A percentile compares a stretch with the other conserved stretches of the same genome.
Conservation (phyloP, 208 protist genomes). For the Trypanosoma avium region DNA sequence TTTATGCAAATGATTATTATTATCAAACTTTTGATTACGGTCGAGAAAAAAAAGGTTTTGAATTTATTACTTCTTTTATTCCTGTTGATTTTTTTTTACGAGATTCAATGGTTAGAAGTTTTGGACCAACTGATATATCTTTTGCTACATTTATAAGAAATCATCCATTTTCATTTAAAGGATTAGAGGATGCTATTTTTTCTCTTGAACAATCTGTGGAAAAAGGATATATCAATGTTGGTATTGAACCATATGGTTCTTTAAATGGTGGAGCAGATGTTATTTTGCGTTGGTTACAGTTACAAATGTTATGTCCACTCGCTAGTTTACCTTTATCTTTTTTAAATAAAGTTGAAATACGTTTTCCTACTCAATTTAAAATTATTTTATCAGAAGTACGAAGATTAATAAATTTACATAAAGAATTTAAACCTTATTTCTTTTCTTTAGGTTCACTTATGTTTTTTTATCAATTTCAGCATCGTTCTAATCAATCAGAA, state of each 20-base stretch:
- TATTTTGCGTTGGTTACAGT: neutral
- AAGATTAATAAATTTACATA: neutral
- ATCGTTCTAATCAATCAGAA: neutral
- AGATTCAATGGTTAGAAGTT: neutral
- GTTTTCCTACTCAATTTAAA: neutral
- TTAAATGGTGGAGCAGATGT: neutral
- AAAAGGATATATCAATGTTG: slow-evolving; percentile 6
- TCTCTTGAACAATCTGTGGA: neutral
- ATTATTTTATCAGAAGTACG: neutral
- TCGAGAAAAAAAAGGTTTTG: slow-evolving; percentile 6
- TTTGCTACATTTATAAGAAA: slow-evolving; percentile 1
- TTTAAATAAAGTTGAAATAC: neutral
- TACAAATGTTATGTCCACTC: neutral
- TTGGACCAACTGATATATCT: slow-evolving; percentile 1
- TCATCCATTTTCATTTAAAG: neutral
- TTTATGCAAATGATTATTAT: neutral
- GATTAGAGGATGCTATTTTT: neutral
- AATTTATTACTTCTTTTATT: slow-evolving; percentile 1
- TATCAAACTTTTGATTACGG: slow-evolving; percentile 6
- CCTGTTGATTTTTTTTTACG: neutral
- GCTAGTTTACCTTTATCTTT: neutral
- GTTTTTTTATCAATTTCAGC: neutral
- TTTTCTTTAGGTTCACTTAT: neutral
- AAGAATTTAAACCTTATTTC: neutral
- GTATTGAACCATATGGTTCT: neutral